Conservation (phyloP, 2,329 filamentous ascomycete species). For the Sclerotinia glacialis region DNA sequence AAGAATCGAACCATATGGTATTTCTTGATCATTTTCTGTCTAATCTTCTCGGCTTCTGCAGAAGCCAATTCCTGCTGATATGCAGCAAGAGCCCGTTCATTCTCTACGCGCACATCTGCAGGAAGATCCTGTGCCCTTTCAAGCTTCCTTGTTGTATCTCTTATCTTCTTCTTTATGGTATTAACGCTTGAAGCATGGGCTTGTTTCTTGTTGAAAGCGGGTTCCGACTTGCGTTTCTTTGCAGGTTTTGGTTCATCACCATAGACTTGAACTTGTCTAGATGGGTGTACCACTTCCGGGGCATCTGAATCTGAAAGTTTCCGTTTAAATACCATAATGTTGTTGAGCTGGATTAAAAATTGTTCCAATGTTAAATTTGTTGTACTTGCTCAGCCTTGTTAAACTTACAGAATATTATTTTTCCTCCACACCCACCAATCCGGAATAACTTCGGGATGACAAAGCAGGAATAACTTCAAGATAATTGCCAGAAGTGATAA, state of each 20-base stretch:
- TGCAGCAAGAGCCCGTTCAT: conserved; percentile 68
- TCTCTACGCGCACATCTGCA: conserved; percentile 63
- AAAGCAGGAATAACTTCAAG: neutral
- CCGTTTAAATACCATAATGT: conserved; percentile 37
- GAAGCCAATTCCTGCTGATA: conserved; percentile 63
- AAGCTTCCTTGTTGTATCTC: conserved; percentile 66
- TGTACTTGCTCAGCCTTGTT: conserved; percentile 22
- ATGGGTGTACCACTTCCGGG: conserved; percentile 36
- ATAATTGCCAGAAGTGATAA: neutral
- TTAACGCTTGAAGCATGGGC: conserved; percentile 45
- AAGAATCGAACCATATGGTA: conserved; percentile 87
- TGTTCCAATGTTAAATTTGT: conserved; percentile 5
- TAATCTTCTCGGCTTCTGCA: conserved; percentile 58
- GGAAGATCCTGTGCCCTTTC: conserved; percentile 61
- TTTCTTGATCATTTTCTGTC: conserved; percentile 68
- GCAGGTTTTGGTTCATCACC: conserved; percentile 35
- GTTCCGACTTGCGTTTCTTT: conserved; percentile 37
- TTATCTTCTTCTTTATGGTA: conserved; percentile 67
- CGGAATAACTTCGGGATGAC: neutral
- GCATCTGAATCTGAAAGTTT: conserved; percentile 32
- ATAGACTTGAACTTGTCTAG: conserved; percentile 37
- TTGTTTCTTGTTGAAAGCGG: conserved; percentile 35
- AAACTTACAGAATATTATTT: neutral
- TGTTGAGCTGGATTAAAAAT: conserved; percentile 12
- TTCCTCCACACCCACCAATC: conserved; percentile 8